These are phyloP conservation scores for Malania oleifera DNA, from an alignment of 164 flowering plant species.

Conservation along the genomic window DNA sequence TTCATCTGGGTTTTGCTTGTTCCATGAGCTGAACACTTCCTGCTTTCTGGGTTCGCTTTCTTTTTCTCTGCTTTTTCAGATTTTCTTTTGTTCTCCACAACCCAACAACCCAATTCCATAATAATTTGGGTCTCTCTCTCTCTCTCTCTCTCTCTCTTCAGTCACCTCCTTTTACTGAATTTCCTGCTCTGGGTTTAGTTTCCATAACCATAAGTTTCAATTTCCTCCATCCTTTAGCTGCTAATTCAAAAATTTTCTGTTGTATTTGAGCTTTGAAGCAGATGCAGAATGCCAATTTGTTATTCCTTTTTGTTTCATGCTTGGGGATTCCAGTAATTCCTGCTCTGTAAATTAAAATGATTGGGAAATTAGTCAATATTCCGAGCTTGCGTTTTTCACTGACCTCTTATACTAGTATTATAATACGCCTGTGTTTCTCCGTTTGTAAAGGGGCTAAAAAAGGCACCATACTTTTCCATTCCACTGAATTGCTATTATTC, in stretches of 20 bases:
- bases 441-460: too few relatives aligned
- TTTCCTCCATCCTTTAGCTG: neutral
- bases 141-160: neutral
- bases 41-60: slow-evolving; percentile 7
- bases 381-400: too few relatives aligned
- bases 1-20: slow-evolving; percentile 4
- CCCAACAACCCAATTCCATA: neutral
- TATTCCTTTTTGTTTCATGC: neutral
- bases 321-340: too few relatives aligned
- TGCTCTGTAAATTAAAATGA: too few relatives aligned
- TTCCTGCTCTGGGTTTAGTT: neutral
- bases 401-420: too few relatives aligned
- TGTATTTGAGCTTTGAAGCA: neutral
- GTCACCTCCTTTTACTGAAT: neutral
- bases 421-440: too few relatives aligned
- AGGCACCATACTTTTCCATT: neutral
- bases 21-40: neutral
- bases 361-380: too few relatives aligned
- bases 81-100: neutral
- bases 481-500: neutral
- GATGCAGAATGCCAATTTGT: neutral
- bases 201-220: neutral
- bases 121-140: slow-evolving; percentile 2
- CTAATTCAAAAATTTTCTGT: neutral
- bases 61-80: neutral